phyloP scores from a whole-genome alignment of 495 filamentous ascomycete species.

The Jackrogersella minutella region DNA sequence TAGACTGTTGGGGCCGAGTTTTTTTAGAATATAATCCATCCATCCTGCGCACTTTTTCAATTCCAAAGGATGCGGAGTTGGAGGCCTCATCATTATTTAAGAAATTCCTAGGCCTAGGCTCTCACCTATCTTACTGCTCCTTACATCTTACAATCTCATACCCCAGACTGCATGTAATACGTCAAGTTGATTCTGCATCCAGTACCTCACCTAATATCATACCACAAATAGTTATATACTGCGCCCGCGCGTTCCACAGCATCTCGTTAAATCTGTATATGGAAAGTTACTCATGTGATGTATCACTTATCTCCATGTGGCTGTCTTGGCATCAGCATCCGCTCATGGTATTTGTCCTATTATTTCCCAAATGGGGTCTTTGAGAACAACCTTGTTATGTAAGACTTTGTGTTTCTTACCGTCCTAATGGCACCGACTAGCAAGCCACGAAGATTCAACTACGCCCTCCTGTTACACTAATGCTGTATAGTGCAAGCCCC shows the following conservation, averaged over 20 bases:
- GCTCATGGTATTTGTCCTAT: not conserved
- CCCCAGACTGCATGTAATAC: too few relatives aligned
- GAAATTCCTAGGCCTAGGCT: too few relatives aligned
- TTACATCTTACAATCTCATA: too few relatives aligned
- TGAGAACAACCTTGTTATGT: not conserved
- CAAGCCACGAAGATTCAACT: not conserved
- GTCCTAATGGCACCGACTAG: not conserved
- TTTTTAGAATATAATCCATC: too few relatives aligned
- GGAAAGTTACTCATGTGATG: constrained; percentile 1
- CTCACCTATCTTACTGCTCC: too few relatives aligned
- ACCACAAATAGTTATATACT: not conserved
- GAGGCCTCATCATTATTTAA: too few relatives aligned
- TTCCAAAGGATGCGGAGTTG: too few relatives aligned
- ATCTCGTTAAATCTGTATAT: not conserved
- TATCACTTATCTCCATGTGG: not conserved
- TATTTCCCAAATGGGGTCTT: not conserved
- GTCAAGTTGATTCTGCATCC: not conserved
- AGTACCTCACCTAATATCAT: not conserved
- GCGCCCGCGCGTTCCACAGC: not conserved
- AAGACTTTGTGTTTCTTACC: not conserved
- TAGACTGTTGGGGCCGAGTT: too few relatives aligned
- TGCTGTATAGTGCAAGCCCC: not conserved
- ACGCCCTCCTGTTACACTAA: constrained; percentile 2
- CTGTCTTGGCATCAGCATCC: constrained; percentile 1
- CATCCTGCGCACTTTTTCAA: too few relatives aligned